Evolutionary conservation across 495 filamentous ascomycete genomes (phyloP).

Genomic region (Hypomontagnella monticulosa): DNA sequence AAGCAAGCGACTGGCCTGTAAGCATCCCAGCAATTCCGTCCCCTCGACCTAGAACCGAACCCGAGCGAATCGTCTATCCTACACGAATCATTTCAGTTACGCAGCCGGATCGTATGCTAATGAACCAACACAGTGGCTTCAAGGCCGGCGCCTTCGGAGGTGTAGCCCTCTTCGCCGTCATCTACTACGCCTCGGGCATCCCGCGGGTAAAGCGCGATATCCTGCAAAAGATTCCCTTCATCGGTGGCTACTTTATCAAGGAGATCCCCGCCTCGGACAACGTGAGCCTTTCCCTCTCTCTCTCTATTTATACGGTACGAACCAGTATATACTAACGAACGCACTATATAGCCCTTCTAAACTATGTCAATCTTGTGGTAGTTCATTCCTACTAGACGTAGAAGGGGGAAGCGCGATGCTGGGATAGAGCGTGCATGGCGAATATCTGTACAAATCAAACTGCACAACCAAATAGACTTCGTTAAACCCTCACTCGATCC

Average conservation of each 20-base stretch:
- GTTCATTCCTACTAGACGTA: constrained; percentile 19
- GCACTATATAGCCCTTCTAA: constrained; percentile 55
- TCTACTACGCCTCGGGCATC: constrained; percentile 69
- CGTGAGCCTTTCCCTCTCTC: constrained; percentile 44
- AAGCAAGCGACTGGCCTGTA: constrained; percentile 52
- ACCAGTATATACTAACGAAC: background rate
- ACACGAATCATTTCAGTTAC: background rate
- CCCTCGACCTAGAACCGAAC: background rate
- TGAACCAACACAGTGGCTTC: constrained; percentile 49
- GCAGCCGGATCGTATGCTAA: constrained; percentile 9
- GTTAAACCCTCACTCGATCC: constrained; percentile 16
- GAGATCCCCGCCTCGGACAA: constrained; percentile 69
- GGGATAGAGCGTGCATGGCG: constrained; percentile 36
- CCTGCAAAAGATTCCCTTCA: constrained; percentile 65
- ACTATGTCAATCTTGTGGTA: constrained; percentile 18
- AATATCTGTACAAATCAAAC: constrained; percentile 42
- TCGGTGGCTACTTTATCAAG: constrained; percentile 58
- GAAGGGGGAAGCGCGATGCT: constrained; percentile 11
- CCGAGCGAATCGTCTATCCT: background rate
- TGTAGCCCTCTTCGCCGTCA: constrained; percentile 63
- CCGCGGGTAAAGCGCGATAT: constrained; percentile 65
- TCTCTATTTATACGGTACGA: background rate
- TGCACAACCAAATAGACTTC: constrained; percentile 45
- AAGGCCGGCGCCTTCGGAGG: constrained; percentile 61
- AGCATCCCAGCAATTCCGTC: constrained; percentile 34